Conservation (phyloP, 768 basidiomycete species). For the Russula emetica region DNA sequence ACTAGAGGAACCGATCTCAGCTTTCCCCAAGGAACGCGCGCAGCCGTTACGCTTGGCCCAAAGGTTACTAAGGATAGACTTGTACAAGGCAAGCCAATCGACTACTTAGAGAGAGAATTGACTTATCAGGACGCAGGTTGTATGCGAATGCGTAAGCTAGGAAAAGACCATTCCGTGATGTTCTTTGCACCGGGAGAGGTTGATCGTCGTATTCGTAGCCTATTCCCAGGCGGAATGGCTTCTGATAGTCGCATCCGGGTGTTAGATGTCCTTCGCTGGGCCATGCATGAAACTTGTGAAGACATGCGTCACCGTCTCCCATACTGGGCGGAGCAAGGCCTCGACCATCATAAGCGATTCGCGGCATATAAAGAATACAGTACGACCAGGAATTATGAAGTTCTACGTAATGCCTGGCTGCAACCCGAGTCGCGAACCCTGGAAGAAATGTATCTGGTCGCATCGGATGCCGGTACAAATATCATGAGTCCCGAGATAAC, state of each 20-base stretch:
- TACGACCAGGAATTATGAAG: not conserved
- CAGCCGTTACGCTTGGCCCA: not conserved
- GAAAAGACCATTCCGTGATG: not conserved
- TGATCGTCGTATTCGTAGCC: not conserved
- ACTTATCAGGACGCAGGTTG: not conserved
- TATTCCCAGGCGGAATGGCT: not conserved
- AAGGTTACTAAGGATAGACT: not conserved
- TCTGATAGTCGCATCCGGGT: not conserved
- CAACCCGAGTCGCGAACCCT: not conserved
- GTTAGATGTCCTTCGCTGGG: not conserved
- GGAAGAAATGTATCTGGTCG: not conserved
- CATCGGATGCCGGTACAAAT: not conserved
- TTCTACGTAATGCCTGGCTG: not conserved
- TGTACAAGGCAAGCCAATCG: not conserved
- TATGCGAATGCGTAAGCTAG: not conserved
- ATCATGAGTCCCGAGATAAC: not conserved
- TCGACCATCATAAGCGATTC: not conserved
- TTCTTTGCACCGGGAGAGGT: conserved; percentile 1
- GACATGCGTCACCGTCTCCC: not conserved
- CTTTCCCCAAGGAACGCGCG: not conserved
- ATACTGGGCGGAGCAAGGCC: not conserved
- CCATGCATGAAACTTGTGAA: not conserved
- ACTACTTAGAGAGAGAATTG: not conserved
- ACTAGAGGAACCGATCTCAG: not conserved
- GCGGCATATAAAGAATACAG: not conserved